Percentiles rank a stretch among this genome's conserved stretches.
phyloP scores from a whole-genome alignment of 2,329 filamentous ascomycete genomes.

The Penicillium corylophilum region DNA sequence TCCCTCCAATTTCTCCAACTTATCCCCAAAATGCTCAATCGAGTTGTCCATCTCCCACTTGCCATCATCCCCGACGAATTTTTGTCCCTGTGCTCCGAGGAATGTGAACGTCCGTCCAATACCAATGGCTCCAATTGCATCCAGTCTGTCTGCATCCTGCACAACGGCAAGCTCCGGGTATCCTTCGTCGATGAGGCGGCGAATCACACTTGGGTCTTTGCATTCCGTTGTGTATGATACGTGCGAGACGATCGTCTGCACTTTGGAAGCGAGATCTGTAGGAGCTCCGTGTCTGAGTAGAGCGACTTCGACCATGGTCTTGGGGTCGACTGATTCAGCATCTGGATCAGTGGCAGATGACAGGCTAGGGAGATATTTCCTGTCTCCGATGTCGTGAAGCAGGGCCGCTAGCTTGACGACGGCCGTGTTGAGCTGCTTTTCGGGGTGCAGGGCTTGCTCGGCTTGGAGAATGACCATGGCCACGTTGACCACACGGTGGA shows the following conservation, averaged over 20 bases:
- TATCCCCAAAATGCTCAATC: slow-evolving; percentile 74
- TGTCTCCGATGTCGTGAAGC: slow-evolving; percentile 86
- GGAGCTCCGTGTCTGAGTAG: slow-evolving; percentile 51
- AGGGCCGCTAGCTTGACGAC: slow-evolving; percentile 69
- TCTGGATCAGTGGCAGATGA: slow-evolving; percentile 24
- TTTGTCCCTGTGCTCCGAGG: slow-evolving; percentile 57
- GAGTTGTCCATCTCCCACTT: slow-evolving; percentile 59
- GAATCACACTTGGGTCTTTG: slow-evolving; percentile 59
- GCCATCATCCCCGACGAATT: slow-evolving; percentile 22
- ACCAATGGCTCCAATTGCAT: slow-evolving; percentile 84
- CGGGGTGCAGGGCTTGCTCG: slow-evolving; percentile 40
- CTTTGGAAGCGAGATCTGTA: slow-evolving; percentile 58
- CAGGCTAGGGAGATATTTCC: slow-evolving; percentile 64
- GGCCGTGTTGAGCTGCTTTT: slow-evolving; percentile 48
- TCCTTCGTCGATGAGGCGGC: slow-evolving; percentile 55
- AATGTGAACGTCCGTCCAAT: slow-evolving; percentile 77
- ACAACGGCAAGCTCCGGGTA: slow-evolving; percentile 79
- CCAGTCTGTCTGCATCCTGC: slow-evolving; percentile 90
- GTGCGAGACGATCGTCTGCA: slow-evolving; percentile 71
- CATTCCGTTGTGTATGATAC: slow-evolving; percentile 78
- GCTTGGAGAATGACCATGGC: slow-evolving; percentile 63
- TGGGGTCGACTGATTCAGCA: slow-evolving; percentile 19
- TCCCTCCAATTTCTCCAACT: slow-evolving; percentile 64
- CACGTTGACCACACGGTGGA: slow-evolving; percentile 74
- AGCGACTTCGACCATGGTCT: slow-evolving; percentile 29